Evolutionary conservation across 345 rosid genomes (phyloP), one percentile per base, ranked within the genome.

Genomic region (Arabis alpina): DNA sequence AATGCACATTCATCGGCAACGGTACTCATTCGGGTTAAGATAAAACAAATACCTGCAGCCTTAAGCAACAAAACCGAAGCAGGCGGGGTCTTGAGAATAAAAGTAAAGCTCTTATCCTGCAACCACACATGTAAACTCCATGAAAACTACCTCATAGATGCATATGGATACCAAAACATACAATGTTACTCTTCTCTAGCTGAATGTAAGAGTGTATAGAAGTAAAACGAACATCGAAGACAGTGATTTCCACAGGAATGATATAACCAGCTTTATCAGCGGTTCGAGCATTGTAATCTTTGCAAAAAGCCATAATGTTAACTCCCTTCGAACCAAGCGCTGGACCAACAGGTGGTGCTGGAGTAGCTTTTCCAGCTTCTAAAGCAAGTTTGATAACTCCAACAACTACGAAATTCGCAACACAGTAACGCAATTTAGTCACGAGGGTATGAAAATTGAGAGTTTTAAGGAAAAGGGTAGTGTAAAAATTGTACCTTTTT

Each of bases 321-420:
- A 91, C 93, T 57, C 96, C 97, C 69, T 91, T 93, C 0, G 96
- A 78, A 80, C 93, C 97, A 54, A 89, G 88, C 1, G 94, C 97
- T 24, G 97, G 98, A 41, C 96, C 96, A 3, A 93, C 97, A 0
- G 98, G 98, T 3, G 94, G 96, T 4, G 94, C 98, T 25, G 97
- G 96, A 27, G 96, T 93, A 13, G 97, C 97, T 79, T 93, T 93
- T 40, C 97, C 99, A 0, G 97, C 96, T 82, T 94, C 96, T 3
- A 91, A 82, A 55, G 99, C 99, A 67, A 94, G 75, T 80, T 94
- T 91, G 57, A 94, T 85, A 73, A 85, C 2, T 25, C 96, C 94
- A 39, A 85, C 79, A 73, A 89, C 98, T 92, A 77, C 71, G 32
- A 66, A 50, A 49, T n/a, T n/a, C n/a, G n/a, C n/a, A n/a, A n/a